Percentiles rank a stretch among this genome's conserved stretches.
These are phyloP conservation scores for Suhomyces xylopsoci DNA, from an alignment of 805 yeast genomes.

Conservation along the genomic window DNA sequence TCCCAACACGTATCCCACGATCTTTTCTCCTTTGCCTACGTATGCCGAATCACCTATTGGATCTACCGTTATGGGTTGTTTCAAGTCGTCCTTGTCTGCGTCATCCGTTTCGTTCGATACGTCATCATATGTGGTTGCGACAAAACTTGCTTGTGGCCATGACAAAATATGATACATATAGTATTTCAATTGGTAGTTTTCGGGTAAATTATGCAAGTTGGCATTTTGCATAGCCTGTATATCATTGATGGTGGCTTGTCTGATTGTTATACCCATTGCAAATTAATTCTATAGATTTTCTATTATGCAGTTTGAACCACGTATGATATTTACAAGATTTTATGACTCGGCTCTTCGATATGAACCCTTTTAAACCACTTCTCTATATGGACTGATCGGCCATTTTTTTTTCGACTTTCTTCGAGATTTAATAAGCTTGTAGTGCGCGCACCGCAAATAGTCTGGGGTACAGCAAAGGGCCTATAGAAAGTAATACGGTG, in stretches of 20 bases:
- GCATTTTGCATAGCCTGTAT: constrained; percentile 96
- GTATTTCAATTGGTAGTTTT: constrained; percentile 87
- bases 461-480: background rate
- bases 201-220: constrained; percentile 87
- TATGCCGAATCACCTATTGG: constrained; percentile 65
- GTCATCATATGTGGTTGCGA: constrained; percentile 75
- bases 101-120: constrained; percentile 20
- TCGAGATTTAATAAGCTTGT: background rate
- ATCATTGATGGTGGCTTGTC: constrained; percentile 84
- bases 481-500: background rate
- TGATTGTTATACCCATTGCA: constrained; percentile 76
- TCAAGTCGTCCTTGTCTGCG: constrained; percentile 11
- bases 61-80: constrained; percentile 17
- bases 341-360: background rate
- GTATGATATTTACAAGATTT: background rate
- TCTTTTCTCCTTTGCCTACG: constrained; percentile 64
- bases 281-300: background rate
- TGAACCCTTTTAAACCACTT: background rate
- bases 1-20: constrained; percentile 94
- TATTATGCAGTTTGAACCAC: background rate
- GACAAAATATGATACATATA: constrained; percentile 90
- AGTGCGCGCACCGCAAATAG: background rate
- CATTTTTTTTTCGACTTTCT: background rate
- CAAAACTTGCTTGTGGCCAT: constrained; percentile 98
- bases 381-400: background rate